Base-by-base conservation (phyloP, 306 rosid species). In the Glycyrrhiza uralensis region DNA sequence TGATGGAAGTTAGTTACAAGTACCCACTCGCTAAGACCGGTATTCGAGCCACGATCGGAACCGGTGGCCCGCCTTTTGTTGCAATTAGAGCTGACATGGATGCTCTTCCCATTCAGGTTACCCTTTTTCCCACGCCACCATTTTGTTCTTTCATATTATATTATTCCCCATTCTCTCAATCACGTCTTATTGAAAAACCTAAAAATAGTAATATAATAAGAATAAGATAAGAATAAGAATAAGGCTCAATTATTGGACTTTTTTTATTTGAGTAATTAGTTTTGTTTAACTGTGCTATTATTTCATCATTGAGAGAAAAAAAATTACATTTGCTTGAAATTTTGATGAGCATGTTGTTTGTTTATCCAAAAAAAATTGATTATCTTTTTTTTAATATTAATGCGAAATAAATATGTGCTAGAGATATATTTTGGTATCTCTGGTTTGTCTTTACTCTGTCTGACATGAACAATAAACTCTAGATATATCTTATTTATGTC, bases 51-150 rank as follows among this genome's bases (percentile, higher is more conserved):
- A 87, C 78, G 94, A 87, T 93, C 83, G 98, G 98, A 1, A 89
- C 96, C n/a, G 96, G 97, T 0, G 80, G 87, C 5, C 92, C 97
- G 5, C 98, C 98, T 45, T 91, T 87, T 76, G 97, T 93, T 33
- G 97, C 97, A 6, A 66, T 93, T 75, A 81, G 98, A 78, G 98
- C 98, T 47, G 98, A 93, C 86, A 90, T 93, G 98, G 98, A 93
- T 50, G 97, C 98, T n/a, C 96, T 91, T 36, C 98, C 98, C 1
- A 91, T 93, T 29, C 97, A 93, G 97, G 98, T 71, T 45, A 12
- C 54, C 35, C 64, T 47, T n/a, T 0, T 14, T 13, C 61, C 8
- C 4, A 10, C 7, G 12, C 10, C 5, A 69, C 28, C 10, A 14
- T 28, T 3, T n/a, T 8, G 0, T 20, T 13, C 4, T 14, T 7